Evolutionary conservation across 768 basidiomycete species (phyloP).

Genomic region (Hygrocybe punicea): DNA sequence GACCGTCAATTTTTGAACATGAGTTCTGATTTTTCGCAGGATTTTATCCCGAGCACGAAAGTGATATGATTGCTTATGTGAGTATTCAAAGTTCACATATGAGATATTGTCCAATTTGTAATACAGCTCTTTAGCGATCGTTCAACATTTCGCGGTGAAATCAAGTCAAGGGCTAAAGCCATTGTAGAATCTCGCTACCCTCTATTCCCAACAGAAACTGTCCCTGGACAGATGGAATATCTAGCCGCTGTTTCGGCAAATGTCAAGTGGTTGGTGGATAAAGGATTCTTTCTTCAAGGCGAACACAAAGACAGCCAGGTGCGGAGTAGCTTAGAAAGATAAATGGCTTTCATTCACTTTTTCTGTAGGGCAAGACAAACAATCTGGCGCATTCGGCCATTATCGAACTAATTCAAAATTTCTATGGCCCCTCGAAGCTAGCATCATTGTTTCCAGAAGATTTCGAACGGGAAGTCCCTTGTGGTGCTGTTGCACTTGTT

Average conservation of each 20-base stretch:
- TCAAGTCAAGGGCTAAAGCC: neutral
- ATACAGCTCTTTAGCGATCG: neutral
- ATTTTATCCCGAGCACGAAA: neutral
- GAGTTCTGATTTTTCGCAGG: neutral
- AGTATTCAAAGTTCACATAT: neutral
- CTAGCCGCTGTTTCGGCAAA: neutral
- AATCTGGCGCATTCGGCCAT: neutral
- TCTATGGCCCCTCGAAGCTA: constrained; percentile 2
- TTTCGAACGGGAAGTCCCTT: constrained; percentile 10
- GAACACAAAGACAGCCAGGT: neutral
- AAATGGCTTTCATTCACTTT: neutral
- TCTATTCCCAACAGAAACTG: neutral
- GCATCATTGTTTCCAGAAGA: constrained; percentile 9
- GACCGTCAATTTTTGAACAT: neutral
- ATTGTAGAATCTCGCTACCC: neutral
- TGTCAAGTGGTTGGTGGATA: neutral
- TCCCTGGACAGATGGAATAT: neutral
- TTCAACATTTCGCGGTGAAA: neutral
- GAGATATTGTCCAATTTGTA: no score
- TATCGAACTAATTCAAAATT: neutral
- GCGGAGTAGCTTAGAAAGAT: neutral
- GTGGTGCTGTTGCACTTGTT: constrained; percentile 6
- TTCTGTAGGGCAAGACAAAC: neutral
- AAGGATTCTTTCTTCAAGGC: neutral
- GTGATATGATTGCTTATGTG: neutral